Base-by-base conservation (phyloP, 78 protist genomes). In the slime mould (Dictyostelium discoideum) region DNA sequence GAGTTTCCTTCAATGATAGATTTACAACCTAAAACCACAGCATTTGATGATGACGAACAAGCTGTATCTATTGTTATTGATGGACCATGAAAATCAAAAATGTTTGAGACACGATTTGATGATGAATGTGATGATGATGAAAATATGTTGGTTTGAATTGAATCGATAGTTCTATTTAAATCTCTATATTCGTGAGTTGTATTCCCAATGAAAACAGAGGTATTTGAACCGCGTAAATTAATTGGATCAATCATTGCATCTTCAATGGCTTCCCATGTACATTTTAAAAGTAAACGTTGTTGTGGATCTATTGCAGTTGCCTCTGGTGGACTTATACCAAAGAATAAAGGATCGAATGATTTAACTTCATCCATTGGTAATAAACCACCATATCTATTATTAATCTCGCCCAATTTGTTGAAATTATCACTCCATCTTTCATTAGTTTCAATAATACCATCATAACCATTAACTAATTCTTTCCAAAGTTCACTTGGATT, bases 1-100 rank as follows among this genome's bases (percentile, higher is more conserved):
- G 93, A 84, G 16, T 77, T 82, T 3, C 95, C 95, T 20, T 2
- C 5, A 5, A 83, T 42, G 40, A 98, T 37, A n/a, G 92, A 79
- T 32, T 39, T 7, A 73, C 7, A 2, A 32, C 98, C 99, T 20
- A 87, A 44, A 24, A 72, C 42, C 18, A 96, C 5, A 6, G 99
- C 98, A 63, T 97, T 96, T 42, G 98, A 92, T 11, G 98, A 85
- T n/a, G 97, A 85, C 18, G 97, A 87, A 92, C 99, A 98, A 14
- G 99, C 99, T n/a, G 98, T 96, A 81, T 98, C 99, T 5, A 98
- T 3, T 26, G 96, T 18, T 5, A 92, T 7, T 40, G 92, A 86
- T 39, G 96, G 94, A 7, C 99, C 99, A 39, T 26, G 7, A 20
- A 97, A 87, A 72, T 96, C 96, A 44, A 88, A 76, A 18, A 24